Percentiles rank a stretch among this genome's conserved stretches.
Conservation (phyloP, 176 grass and related monocot species). For the Triticum urartu region DNA sequence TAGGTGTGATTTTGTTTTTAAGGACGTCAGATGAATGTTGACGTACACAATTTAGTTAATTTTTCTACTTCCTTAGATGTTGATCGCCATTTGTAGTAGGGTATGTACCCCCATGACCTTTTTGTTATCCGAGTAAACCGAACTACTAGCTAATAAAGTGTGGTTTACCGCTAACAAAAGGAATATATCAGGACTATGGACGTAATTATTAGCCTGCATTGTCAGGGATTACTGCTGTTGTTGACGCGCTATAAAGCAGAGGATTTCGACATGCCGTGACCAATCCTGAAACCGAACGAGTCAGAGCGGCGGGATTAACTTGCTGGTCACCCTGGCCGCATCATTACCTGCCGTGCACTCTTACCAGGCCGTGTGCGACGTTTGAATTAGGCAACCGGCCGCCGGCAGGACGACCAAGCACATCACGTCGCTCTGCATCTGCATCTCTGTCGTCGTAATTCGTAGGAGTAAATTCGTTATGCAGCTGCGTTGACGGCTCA, state of each 20-base stretch:
- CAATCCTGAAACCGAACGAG: background rate
- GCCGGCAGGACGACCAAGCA: background rate
- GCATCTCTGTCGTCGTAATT: background rate
- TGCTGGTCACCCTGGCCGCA: background rate
- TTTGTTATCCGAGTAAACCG: no score
- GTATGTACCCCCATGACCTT: no score
- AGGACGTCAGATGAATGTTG: no score
- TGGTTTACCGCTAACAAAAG: no score
- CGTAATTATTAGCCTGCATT: no score
- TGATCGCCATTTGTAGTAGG: no score
- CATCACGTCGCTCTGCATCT: background rate
- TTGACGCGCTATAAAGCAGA: background rate
- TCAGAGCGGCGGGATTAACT: background rate
- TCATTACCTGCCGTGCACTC: background rate
- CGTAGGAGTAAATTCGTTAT: background rate
- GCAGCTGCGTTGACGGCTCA: slow-evolving; percentile 4
- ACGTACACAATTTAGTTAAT: no score
- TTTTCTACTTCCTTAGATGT: no score
- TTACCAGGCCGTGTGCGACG: background rate
- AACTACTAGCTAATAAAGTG: no score
- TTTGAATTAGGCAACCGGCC: background rate
- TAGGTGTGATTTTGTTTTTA: no score
- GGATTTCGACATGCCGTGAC: background rate
- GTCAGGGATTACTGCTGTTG: background rate
- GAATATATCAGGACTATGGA: no score